Conservation (phyloP, 108 stramenopile species). For the Pseudonitzschia multistriata region DNA sequence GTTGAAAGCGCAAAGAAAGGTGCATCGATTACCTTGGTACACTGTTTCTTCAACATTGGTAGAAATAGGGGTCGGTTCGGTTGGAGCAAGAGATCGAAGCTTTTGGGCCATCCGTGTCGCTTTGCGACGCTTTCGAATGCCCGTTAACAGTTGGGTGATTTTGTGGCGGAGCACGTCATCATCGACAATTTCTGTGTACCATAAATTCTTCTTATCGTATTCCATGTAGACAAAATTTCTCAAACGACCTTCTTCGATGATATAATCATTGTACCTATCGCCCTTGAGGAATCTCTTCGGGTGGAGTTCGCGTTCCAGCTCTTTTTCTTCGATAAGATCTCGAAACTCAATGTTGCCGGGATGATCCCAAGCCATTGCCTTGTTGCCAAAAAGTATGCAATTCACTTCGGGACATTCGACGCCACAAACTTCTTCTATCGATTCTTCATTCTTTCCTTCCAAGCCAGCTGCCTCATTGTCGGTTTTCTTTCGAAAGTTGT, state of each 20-base stretch:
- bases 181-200: constrained; percentile 3
- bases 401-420: constrained; percentile 10
- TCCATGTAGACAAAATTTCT: neutral
- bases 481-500: neutral
- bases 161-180: constrained; percentile 2
- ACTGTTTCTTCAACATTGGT: neutral
- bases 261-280: constrained; percentile 1
- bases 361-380: constrained; percentile 9
- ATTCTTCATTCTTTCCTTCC: neutral
- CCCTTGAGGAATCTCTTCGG: neutral
- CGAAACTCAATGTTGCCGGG: constrained; percentile 12
- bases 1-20: no score
- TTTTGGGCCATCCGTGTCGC: neutral
- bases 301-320: neutral
- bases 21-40: neutral
- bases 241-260: neutral
- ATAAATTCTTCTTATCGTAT: neutral
- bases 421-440: neutral
- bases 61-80: neutral
- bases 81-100: neutral
- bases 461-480: neutral
- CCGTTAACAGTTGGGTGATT: constrained; percentile 1
- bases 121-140: constrained; percentile 14
- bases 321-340: constrained; percentile 6
- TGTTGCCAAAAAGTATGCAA: constrained; percentile 3